phyloP scores from a whole-genome alignment of 2,329 filamentous ascomycete species.

The Ophiosphaerella korrae region DNA sequence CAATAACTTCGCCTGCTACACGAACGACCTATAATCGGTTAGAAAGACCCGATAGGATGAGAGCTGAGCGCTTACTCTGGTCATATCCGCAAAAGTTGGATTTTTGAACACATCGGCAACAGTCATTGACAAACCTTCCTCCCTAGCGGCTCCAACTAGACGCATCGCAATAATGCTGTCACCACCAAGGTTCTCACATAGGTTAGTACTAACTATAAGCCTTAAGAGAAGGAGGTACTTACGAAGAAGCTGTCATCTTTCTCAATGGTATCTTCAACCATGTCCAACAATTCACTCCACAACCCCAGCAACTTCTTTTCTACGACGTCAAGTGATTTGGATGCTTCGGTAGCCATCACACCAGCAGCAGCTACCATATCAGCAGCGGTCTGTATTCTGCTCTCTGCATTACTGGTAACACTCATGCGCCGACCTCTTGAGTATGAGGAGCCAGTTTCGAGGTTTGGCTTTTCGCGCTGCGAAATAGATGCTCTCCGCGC shows the following conservation, averaged over 20 bases:
- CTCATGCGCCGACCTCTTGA: constrained; percentile 31
- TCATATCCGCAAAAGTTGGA: constrained; percentile 41
- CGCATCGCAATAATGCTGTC: constrained; percentile 44
- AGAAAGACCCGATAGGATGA: constrained; percentile 2
- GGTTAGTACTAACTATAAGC: constrained; percentile 7
- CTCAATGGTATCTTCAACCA: constrained; percentile 41
- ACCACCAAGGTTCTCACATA: constrained; percentile 32
- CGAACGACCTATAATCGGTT: constrained; percentile 33
- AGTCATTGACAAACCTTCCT: constrained; percentile 41
- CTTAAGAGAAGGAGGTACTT: constrained; percentile 4
- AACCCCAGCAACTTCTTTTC: constrained; percentile 40
- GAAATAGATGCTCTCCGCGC: constrained; percentile 31
- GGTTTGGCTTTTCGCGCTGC: constrained; percentile 25
- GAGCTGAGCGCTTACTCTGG: constrained; percentile 23
- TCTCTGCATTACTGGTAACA: constrained; percentile 35
- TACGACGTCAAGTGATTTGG: constrained; percentile 38
- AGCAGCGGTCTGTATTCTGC: constrained; percentile 36
- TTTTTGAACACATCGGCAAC: constrained; percentile 45
- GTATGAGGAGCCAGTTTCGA: constrained; percentile 29
- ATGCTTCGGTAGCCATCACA: constrained; percentile 35
- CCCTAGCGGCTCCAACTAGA: constrained; percentile 39
- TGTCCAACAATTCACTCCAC: constrained; percentile 41
- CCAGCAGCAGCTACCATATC: constrained; percentile 42
- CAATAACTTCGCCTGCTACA: constrained; percentile 41
- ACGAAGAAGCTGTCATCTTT: constrained; percentile 42